Conservation (phyloP, 768 basidiomycete genomes). For the Daedaleopsis nitida region DNA sequence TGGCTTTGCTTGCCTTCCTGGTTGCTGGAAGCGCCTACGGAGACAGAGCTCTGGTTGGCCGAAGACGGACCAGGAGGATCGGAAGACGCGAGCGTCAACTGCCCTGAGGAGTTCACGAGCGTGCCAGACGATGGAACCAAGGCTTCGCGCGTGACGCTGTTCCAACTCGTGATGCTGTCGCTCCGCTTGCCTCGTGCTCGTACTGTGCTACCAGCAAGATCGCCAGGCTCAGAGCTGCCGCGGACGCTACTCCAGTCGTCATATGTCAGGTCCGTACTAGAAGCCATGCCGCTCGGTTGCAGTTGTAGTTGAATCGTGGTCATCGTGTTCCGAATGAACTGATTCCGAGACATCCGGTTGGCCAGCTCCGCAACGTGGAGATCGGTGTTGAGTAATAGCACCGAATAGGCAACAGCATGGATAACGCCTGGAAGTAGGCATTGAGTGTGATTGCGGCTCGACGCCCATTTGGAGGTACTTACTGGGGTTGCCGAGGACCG, state of each 20-base stretch:
- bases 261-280: slow-evolving; percentile 62
- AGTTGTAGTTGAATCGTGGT: slow-evolving; percentile 80
- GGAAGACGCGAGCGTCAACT: slow-evolving; percentile 24
- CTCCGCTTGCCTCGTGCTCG: slow-evolving; percentile 68
- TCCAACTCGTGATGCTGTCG: slow-evolving; percentile 85
- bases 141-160: slow-evolving; percentile 69
- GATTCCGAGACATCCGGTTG: slow-evolving; percentile 86
- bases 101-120: slow-evolving; percentile 29
- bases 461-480: slow-evolving; percentile 32
- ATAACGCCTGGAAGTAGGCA: slow-evolving; percentile 65
- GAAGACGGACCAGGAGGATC: slow-evolving; percentile 35
- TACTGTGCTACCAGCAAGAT: slow-evolving; percentile 36
- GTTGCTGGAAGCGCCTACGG: slow-evolving; percentile 55
- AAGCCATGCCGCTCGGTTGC: slow-evolving; percentile 54
- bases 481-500: slow-evolving; percentile 86
- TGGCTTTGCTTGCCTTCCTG: slow-evolving; percentile 25
- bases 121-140: slow-evolving; percentile 39
- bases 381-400: slow-evolving; percentile 94
- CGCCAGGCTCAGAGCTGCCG: slow-evolving; percentile 61
- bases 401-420: slow-evolving; percentile 92
- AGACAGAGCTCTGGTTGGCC: slow-evolving; percentile 63
- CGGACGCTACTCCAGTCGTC: slow-evolving; percentile 70
- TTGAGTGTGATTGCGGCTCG: not conserved
- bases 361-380: slow-evolving; percentile 92
- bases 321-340: slow-evolving; percentile 93